Base-by-base conservation (phyloP, 169 alveolate genomes). In the Eimeria necatrix region DNA sequence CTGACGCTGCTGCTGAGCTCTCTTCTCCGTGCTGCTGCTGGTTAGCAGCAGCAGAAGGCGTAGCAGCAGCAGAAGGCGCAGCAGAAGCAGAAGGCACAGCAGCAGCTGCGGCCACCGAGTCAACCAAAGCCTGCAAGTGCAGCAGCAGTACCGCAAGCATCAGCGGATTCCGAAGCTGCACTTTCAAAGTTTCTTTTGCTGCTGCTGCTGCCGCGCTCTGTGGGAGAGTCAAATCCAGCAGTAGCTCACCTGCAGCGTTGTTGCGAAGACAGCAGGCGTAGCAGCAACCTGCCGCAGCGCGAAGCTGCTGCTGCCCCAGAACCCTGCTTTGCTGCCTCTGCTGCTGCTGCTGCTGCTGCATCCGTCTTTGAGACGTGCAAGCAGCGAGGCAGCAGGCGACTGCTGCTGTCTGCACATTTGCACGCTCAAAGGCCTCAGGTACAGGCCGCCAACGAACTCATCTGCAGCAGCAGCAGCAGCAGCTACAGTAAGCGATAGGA, bases 271-370 rank as follows among this genome's bases (percentile, higher is more conserved):
- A 18, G 78, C 78, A 68, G 78, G 78, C 12, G 32, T 7, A 10
- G 12, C 78, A 8, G 78, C 78, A n/a, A 24, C 78, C 78, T n/a
- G 78, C n/a, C 32, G 78, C 9, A 68, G 78, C 78, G 78, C 78
- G 32, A 24, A 14, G 5, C 46, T 68, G 78, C 32, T 68, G n/a
- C 78, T 14, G n/a, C 78, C 32, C 78, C 78, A 68, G 12, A 24
- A n/a, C 12, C 46, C 12, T 10, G 46, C 9, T 0, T 24, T 68
- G n/a, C n/a, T 14, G 46, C 78, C n/a, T 16, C 78, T 14, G n/a
- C 78, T 68, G 78, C 46, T 68, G 78, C n/a, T 3, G 78, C 46
- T 24, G 78, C 78, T 3, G 78, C 78, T 68, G 32, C 78, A 14
- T 8, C 78, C n/a, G 2, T 24, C n/a, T 16, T 8, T 68, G 78